Conservation (phyloP, 352 stramenopile genomes). For the Phytophthora constricta region DNA sequence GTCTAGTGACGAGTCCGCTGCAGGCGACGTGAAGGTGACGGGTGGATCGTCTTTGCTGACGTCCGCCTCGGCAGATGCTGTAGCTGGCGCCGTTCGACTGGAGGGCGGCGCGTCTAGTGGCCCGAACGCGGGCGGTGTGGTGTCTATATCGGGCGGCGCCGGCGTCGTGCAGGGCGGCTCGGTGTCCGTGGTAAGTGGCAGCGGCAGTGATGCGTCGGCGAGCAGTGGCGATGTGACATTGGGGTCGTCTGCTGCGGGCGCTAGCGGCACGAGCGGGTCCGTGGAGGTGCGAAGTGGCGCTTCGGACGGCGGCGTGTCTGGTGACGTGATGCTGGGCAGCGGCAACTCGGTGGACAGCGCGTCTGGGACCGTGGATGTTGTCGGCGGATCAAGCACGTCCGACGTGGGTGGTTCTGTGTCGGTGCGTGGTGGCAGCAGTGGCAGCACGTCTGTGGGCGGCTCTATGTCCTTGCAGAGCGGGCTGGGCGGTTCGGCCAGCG, state of each 20-base stretch:
- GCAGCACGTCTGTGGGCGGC: conserved; percentile 4
- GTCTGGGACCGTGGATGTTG: not conserved
- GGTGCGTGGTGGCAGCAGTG: not conserved
- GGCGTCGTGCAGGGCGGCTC: not conserved
- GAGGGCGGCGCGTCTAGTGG: not conserved
- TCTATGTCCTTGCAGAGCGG: conserved; percentile 12
- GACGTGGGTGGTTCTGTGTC: not conserved
- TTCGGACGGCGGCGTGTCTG: conserved; percentile 21
- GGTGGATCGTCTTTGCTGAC: not conserved
- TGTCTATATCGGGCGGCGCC: not conserved
- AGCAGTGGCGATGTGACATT: conserved; percentile 1
- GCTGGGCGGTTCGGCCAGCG: not conserved
- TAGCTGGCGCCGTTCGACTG: not conserved
- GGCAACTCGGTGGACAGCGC: not conserved
- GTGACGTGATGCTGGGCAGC: conserved; percentile 17
- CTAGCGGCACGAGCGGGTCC: conserved; percentile 10
- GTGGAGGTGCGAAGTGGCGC: conserved; percentile 11
- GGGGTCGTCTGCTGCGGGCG: not conserved
- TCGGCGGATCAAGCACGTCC: not conserved
- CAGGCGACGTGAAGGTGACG: not conserved
- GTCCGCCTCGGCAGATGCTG: not conserved
- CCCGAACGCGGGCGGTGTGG: not conserved
- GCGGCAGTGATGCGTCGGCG: not conserved
- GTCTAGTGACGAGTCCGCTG: not conserved
- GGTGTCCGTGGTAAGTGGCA: not conserved